These are phyloP conservation scores for Russula sp. DNA, from an alignment of 768 basidiomycete genomes.

Conservation along the genomic window DNA sequence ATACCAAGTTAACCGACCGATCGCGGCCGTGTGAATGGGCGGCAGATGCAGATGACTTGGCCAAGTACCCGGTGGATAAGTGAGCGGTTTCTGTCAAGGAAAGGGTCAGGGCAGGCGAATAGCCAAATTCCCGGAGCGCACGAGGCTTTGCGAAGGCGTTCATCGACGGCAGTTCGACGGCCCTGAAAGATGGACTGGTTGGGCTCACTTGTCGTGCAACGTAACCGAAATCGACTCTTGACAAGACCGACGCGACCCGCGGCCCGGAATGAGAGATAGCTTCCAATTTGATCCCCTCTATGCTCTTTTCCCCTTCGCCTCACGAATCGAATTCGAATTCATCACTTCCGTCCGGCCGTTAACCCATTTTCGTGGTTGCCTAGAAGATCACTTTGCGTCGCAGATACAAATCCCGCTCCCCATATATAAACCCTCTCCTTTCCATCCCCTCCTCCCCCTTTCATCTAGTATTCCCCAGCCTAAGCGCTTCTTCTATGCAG, in stretches of 20 bases:
- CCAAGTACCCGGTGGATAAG: slow-evolving; percentile 4
- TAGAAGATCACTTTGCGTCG: slow-evolving; percentile 14
- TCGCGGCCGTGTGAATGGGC: slow-evolving; percentile 22
- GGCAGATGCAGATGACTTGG: neutral
- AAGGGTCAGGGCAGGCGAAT: slow-evolving; percentile 19
- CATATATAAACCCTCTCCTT: slow-evolving; percentile 16
- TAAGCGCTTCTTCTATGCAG: slow-evolving; percentile 10
- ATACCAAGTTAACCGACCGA: slow-evolving; percentile 20
- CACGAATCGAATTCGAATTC: slow-evolving; percentile 18
- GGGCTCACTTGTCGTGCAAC: slow-evolving; percentile 4
- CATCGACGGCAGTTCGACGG: slow-evolving; percentile 19
- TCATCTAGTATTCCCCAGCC: neutral
- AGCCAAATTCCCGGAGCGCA: slow-evolving; percentile 15
- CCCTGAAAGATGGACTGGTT: slow-evolving; percentile 5
- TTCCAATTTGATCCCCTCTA: slow-evolving; percentile 20
- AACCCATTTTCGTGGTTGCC: slow-evolving; percentile 17
- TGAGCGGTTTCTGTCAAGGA: slow-evolving; percentile 24
- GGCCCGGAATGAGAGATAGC: slow-evolving; percentile 20
- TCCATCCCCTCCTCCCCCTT: neutral
- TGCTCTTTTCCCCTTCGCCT: slow-evolving; percentile 6
- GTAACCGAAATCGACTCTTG: slow-evolving; percentile 3
- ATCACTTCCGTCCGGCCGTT: slow-evolving; percentile 19
- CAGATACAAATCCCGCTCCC: slow-evolving; percentile 22
- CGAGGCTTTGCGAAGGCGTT: slow-evolving; percentile 6
- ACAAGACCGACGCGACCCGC: slow-evolving; percentile 14